Evolutionary conservation across 495 filamentous ascomycete genomes (phyloP).

Genomic region (Daldinia loculata): DNA sequence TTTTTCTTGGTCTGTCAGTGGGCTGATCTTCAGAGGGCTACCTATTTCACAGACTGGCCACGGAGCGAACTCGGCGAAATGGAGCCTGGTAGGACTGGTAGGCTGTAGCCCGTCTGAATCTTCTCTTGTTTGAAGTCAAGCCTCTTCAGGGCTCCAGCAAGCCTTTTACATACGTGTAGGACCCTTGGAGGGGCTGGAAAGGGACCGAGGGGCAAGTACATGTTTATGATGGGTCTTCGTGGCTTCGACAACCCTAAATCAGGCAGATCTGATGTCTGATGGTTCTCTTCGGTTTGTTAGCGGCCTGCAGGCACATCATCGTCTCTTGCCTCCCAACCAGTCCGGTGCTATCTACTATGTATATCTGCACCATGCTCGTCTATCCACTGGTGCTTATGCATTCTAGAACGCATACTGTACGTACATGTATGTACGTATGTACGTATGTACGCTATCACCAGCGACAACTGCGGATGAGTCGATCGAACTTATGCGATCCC

Average conservation of each 20-base stretch:
- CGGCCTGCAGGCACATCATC: slow-evolving; percentile 41
- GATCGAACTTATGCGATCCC: slow-evolving; percentile 39
- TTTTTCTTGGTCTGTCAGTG: slow-evolving; percentile 13
- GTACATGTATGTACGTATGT: slow-evolving; percentile 25
- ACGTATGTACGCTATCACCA: slow-evolving; percentile 26
- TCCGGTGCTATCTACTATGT: slow-evolving; percentile 30
- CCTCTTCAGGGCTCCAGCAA: slow-evolving; percentile 31
- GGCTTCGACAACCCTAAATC: slow-evolving; percentile 11
- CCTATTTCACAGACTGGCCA: slow-evolving; percentile 20
- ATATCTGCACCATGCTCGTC: slow-evolving; percentile 28
- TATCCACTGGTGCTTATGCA: slow-evolving; percentile 32
- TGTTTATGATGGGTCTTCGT: slow-evolving; percentile 20
- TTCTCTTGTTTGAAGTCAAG: slow-evolving; percentile 41
- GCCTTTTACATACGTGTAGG: slow-evolving; percentile 9
- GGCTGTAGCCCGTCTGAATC: slow-evolving; percentile 34
- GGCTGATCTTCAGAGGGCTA: slow-evolving; percentile 31
- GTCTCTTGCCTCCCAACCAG: slow-evolving; percentile 28
- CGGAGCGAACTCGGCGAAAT: slow-evolving; percentile 45
- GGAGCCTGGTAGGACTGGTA: slow-evolving; percentile 27
- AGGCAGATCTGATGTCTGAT: slow-evolving; percentile 22
- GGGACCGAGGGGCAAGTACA: slow-evolving; percentile 31
- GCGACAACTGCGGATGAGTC: slow-evolving; percentile 33
- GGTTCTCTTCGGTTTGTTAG: slow-evolving; percentile 39
- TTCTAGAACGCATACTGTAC: slow-evolving; percentile 36
- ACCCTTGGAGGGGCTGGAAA: slow-evolving; percentile 36